phyloP scores from a whole-genome alignment of 306 rosid genomes.

The Alnus glutinosa region DNA sequence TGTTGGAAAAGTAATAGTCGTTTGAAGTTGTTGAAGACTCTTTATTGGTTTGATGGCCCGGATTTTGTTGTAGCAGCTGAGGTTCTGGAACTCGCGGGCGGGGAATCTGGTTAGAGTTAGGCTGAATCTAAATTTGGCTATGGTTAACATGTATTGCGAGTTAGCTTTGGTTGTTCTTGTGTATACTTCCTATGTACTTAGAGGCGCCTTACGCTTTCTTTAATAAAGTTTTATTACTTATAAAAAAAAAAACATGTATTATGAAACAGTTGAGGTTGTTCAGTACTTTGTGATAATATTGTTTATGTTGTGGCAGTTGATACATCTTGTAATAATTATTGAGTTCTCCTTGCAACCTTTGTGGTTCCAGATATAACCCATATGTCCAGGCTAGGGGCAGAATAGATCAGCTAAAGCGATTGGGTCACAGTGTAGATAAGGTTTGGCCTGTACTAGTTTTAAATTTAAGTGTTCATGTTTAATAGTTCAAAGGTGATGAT shows the following conservation, averaged over 20 bases:
- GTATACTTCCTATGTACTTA: too few species aligned
- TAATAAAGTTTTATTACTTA: too few species aligned
- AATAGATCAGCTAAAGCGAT: conserved; percentile 96
- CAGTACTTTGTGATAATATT: background rate
- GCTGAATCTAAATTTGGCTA: background rate
- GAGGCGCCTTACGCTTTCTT: too few species aligned
- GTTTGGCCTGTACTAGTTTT: conserved; percentile 38
- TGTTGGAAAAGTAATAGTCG: background rate
- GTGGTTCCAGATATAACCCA: conserved; percentile 84
- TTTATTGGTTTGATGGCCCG: background rate
- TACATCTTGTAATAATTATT: conserved; percentile 7
- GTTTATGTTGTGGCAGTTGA: background rate
- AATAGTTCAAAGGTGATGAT: conserved; percentile 8
- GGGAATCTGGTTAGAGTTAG: background rate
- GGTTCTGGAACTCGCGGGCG: background rate
- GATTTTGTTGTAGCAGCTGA: background rate
- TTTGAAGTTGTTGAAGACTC: background rate
- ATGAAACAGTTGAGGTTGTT: background rate
- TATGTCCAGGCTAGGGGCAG: conserved; percentile 96
- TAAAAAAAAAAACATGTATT: background rate
- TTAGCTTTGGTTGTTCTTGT: too few species aligned
- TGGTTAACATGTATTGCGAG: background rate
- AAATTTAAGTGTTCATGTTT: background rate
- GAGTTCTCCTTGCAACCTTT: conserved; percentile 3
- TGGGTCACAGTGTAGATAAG: conserved; percentile 99